Conservation (phyloP, 805 yeast species). For the Wickerhamiella slavikovae region DNA sequence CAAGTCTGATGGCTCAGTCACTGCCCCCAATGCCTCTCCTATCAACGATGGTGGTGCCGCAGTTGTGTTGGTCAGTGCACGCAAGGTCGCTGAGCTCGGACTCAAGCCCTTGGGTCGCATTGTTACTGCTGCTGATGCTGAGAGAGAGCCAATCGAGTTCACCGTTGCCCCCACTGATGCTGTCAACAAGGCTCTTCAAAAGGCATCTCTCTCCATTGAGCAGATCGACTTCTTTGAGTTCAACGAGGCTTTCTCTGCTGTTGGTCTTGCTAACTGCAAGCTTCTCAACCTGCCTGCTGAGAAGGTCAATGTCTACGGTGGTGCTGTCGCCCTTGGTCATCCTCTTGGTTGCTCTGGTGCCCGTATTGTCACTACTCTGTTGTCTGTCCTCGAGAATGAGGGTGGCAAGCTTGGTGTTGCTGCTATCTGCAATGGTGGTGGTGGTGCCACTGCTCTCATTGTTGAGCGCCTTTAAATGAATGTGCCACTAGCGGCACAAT, state of each 20-base stretch:
- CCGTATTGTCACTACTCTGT: slow-evolving; percentile 71
- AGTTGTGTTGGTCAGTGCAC: slow-evolving; percentile 65
- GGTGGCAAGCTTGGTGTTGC: slow-evolving; percentile 78
- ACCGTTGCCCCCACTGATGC: slow-evolving; percentile 93
- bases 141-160: slow-evolving; percentile 83
- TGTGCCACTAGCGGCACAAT: no score
- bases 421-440: slow-evolving; percentile 98
- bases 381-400: slow-evolving; percentile 68
- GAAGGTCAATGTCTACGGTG: slow-evolving; percentile 82
- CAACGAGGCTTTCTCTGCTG: slow-evolving; percentile 96
- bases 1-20: slow-evolving; percentile 88
- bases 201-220: slow-evolving; percentile 42
- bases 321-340: slow-evolving; percentile 93
- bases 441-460: slow-evolving; percentile 91
- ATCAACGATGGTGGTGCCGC: slow-evolving; percentile 98
- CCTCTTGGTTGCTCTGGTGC: slow-evolving; percentile 96
- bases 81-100: slow-evolving; percentile 65
- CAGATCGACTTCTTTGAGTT: slow-evolving; percentile 83
- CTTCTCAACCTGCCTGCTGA: slow-evolving; percentile 35
- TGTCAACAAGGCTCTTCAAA: slow-evolving; percentile 86
- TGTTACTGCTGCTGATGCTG: slow-evolving; percentile 96
- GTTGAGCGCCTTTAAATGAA: slow-evolving; percentile 37
- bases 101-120: slow-evolving; percentile 79
- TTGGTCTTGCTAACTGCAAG: slow-evolving; percentile 76
- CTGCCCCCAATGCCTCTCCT: slow-evolving; percentile 94